Conservation (phyloP, 2,329 filamentous ascomycete genomes). For the Annulohypoxylon truncatum region DNA sequence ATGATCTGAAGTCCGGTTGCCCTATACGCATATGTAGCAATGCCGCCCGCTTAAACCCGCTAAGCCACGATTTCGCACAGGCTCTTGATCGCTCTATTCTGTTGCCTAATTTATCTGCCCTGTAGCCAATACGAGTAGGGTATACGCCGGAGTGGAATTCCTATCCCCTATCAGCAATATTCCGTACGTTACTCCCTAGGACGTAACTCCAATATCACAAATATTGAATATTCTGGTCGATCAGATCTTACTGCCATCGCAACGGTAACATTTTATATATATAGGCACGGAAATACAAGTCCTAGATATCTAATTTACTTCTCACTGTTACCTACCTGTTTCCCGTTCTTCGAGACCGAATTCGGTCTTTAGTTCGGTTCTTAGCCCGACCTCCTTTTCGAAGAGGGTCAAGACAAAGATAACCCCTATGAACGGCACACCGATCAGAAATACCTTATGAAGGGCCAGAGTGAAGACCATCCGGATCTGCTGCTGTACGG, state of each 20-base stretch:
- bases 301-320: background rate
- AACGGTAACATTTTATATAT: background rate
- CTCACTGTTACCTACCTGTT: conserved; percentile 1
- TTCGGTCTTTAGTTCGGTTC: conserved; percentile 53
- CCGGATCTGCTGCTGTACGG: conserved; percentile 46
- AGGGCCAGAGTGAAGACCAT: conserved; percentile 51
- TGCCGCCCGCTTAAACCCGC: conserved; percentile 13
- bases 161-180: conserved; percentile 1
- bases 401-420: conserved; percentile 51
- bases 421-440: conserved; percentile 48
- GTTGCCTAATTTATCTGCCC: conserved; percentile 15
- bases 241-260: background rate
- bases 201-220: background rate
- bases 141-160: background rate
- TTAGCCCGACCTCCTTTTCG: conserved; percentile 53
- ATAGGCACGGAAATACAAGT: too few species aligned
- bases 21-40: conserved; percentile 2
- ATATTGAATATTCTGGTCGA: background rate
- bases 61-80: conserved; percentile 19
- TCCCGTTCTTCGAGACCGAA: conserved; percentile 52
- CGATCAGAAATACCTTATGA: conserved; percentile 53
- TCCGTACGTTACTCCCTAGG: background rate
- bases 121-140: background rate
- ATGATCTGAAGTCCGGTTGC: conserved; percentile 13
- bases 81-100: conserved; percentile 10